Evolutionary conservation across 345 rosid genomes (phyloP), one percentile per base, ranked within the genome.

Genomic region (Citrus glauca): DNA sequence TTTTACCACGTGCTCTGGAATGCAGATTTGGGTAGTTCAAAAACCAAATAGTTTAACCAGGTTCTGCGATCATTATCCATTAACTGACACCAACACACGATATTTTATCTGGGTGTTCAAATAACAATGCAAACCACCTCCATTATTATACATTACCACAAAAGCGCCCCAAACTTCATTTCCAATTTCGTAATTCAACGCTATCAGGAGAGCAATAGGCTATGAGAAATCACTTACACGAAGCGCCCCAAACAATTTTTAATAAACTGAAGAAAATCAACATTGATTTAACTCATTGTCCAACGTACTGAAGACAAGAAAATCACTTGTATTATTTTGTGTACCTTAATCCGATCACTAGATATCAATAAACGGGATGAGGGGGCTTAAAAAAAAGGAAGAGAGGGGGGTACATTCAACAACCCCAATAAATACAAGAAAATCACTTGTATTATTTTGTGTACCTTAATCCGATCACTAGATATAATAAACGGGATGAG

Each of bases 321-420:
- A 16, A 50, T 50, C 56, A 14, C 27, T 14, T 9, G 68, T 42
- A 2, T 33, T 16, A 37, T 65, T 65, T 14, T 7, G 7, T 53
- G 17, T 48, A 4, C 7, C 37, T 37, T 50, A 40, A 20, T 71
- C 59, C 5, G 55, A 71, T 13, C 9, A 19, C 9, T 35, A 19
- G 5, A 70, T 19, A 9, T 17, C 53, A 35, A 57, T 42, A 11
- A 48, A 14, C n/a, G 25, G 8, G 25, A 9, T 7, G 3, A 17
- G 17, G 11, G 0, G 24, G 45, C 1, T 5, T 13, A 63, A 10
- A 5, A 30, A 0, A 2, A 0, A 5, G 5, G 14, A 0, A 5
- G 1, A 6, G 9, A 5, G 5, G n/a, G 1, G 2, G 7, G 13
- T 37, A 25, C 28, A 66, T 20, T 50, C 16, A 17, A 32, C 22